Conservation (phyloP, 129 eudicot genomes). For the Artemisia tridentata region DNA sequence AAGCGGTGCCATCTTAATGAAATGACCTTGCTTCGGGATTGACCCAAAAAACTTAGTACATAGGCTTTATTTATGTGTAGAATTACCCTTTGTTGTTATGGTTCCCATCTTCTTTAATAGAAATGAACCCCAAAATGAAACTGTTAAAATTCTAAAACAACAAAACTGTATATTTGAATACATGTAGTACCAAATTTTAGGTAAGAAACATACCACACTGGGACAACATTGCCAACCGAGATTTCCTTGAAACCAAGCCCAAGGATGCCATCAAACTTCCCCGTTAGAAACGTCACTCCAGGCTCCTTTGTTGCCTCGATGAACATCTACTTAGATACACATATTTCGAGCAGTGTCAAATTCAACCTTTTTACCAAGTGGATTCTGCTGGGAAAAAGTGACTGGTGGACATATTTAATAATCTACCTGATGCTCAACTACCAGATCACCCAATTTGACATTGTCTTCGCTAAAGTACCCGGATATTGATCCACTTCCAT, state of each 20-base stretch:
- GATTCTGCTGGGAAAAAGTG: background rate
- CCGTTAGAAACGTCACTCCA: conserved; percentile 40
- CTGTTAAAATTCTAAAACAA: background rate
- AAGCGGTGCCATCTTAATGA: background rate
- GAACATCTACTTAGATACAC: conserved; percentile 43
- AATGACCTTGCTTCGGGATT: background rate
- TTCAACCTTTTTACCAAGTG: background rate
- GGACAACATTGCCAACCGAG: conserved; percentile 43
- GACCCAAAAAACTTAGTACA: background rate
- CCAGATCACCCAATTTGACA: conserved; percentile 41
- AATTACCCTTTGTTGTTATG: background rate
- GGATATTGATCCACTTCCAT: conserved; percentile 58
- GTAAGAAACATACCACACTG: conserved; percentile 54
- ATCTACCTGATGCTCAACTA: conserved; percentile 57
- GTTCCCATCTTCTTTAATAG: background rate
- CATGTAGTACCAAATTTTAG: background rate
- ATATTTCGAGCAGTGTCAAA: background rate
- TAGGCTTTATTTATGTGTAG: background rate
- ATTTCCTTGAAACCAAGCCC: conserved; percentile 33
- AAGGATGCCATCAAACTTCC: conserved; percentile 46
- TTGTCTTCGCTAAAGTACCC: conserved; percentile 74
- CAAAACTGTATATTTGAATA: no score
- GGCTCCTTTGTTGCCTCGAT: conserved; percentile 60
- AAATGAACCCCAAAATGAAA: background rate
- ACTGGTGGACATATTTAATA: background rate